Evolutionary conservation across 495 filamentous ascomycete genomes (phyloP).

Genomic region (Aeminium ludgeri): DNA sequence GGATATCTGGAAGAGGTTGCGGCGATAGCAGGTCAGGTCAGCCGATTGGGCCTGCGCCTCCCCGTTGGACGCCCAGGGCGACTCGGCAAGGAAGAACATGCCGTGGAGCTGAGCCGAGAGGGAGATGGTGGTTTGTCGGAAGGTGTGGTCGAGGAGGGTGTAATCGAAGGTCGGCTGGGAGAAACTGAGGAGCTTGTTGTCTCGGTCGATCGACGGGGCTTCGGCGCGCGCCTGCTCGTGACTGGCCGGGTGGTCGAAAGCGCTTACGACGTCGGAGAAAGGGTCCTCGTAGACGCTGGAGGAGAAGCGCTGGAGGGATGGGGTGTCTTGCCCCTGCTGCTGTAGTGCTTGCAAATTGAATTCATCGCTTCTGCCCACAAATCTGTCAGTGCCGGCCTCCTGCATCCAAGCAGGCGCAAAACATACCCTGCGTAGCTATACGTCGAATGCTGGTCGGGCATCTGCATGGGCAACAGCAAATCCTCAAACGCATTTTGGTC

Average conservation of each 20-base stretch:
- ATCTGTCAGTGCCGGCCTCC: background rate
- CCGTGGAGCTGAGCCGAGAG: constrained; percentile 76
- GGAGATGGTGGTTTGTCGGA: constrained; percentile 39
- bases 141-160: constrained; percentile 50
- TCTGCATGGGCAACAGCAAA: constrained; percentile 35
- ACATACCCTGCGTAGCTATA: constrained; percentile 45
- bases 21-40: constrained; percentile 80
- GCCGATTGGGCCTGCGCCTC: constrained; percentile 51
- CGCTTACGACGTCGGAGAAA: constrained; percentile 27
- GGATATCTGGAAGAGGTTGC: constrained; percentile 79
- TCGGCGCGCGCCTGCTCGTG: constrained; percentile 21
- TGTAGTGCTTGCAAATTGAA: constrained; percentile 15
- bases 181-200: constrained; percentile 71
- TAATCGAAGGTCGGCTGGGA: constrained; percentile 51
- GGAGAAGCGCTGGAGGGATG: constrained; percentile 24
- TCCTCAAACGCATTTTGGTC: constrained; percentile 8
- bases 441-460: constrained; percentile 37
- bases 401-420: background rate
- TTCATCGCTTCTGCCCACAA: constrained; percentile 12
- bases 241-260: constrained; percentile 22
- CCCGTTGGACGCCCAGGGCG: constrained; percentile 48
- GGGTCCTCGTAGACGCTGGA: constrained; percentile 25
- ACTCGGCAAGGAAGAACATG: constrained; percentile 89
- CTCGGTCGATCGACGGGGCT: constrained; percentile 37
- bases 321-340: constrained; percentile 11